Percentiles rank a stretch among this genome's conserved stretches.
Conservation (phyloP, 805 yeast genomes). For the Pichia paraexigua region DNA sequence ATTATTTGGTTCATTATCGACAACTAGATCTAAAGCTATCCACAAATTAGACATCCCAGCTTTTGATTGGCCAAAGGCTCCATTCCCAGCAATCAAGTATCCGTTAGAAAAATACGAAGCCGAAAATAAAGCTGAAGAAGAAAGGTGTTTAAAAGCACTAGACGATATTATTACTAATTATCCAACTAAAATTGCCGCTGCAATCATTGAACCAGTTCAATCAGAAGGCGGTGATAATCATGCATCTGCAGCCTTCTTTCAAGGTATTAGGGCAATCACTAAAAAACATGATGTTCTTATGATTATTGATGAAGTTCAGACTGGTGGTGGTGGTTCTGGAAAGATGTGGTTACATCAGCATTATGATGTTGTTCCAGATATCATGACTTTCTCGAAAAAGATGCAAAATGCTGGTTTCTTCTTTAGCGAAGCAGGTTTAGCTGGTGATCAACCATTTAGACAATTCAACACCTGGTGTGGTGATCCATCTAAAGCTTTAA, state of each 20-base stretch:
- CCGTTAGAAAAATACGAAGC: conserved; percentile 65
- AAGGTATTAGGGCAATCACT: conserved; percentile 53
- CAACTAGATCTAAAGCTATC: conserved; percentile 49
- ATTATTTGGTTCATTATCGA: conserved; percentile 46
- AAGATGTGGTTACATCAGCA: conserved; percentile 70
- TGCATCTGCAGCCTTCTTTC: conserved; percentile 54
- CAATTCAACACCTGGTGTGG: conserved; percentile 79
- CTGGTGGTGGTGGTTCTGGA: conserved; percentile 70
- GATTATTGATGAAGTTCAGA: conserved; percentile 68
- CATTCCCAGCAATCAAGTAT: conserved; percentile 74
- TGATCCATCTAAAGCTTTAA: conserved; percentile 60
- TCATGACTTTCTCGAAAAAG: conserved; percentile 65
- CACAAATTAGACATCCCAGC: conserved; percentile 56
- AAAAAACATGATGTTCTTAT: conserved; percentile 47
- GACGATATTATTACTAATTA: conserved; percentile 33
- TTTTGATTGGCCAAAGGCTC: conserved; percentile 49
- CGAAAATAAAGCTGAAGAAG: conserved; percentile 42
- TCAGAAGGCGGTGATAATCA: conserved; percentile 76
- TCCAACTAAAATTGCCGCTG: conserved; percentile 42
- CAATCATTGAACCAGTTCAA: conserved; percentile 55
- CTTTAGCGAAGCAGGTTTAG: conserved; percentile 50
- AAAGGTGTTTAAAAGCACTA: conserved; percentile 36
- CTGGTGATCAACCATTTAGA: conserved; percentile 55
- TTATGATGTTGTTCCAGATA: conserved; percentile 55
- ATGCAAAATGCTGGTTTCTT: conserved; percentile 69